These are phyloP conservation scores for Phanerodontia chrysosporium DNA, from an alignment of 768 basidiomycete species.

Conservation along the genomic window DNA sequence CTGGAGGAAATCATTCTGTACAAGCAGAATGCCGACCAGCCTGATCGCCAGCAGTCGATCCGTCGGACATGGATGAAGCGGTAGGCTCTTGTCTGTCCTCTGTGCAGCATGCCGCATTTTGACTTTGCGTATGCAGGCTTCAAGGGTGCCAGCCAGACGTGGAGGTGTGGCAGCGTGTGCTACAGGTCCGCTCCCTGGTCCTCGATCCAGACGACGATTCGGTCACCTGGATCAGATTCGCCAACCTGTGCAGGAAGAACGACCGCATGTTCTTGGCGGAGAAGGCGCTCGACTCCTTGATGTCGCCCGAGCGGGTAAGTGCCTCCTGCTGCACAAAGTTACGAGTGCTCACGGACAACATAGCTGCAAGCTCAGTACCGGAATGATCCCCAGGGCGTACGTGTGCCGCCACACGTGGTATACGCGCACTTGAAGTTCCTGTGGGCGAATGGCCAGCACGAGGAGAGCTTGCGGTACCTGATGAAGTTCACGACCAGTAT, in stretches of 20 bases:
- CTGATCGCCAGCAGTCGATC: conserved; percentile 84
- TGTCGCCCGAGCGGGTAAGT: conserved; percentile 67
- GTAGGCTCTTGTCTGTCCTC: no score
- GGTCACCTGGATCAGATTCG: conserved; percentile 98
- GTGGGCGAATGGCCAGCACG: conserved; percentile 82
- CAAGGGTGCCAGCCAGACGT: conserved; percentile 97
- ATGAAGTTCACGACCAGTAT: conserved; percentile 78
- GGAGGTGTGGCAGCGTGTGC: conserved; percentile 96
- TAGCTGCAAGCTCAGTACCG: conserved; percentile 46
- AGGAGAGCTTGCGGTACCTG: conserved; percentile 79
- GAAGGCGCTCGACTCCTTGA: conserved; percentile 90
- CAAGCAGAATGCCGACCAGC: conserved; percentile 91
- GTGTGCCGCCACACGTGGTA: conserved; percentile 92
- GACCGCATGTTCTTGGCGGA: conserved; percentile 94
- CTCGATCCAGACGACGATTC: conserved; percentile 91
- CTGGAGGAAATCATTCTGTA: conserved; percentile 96
- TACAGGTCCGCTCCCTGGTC: conserved; percentile 93
- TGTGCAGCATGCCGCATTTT: no score
- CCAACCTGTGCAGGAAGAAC: conserved; percentile 93
- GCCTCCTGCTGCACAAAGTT: no score
- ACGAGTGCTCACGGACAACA: no score
- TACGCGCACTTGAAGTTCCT: conserved; percentile 95
- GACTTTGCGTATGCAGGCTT: conserved; percentile 46
- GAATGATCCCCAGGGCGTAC: conserved; percentile 43
- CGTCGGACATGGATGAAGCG: conserved; percentile 97